Evolutionary conservation across 192 early-diverging fungal species (phyloP).

Genomic region (Piromyces finnis): DNA sequence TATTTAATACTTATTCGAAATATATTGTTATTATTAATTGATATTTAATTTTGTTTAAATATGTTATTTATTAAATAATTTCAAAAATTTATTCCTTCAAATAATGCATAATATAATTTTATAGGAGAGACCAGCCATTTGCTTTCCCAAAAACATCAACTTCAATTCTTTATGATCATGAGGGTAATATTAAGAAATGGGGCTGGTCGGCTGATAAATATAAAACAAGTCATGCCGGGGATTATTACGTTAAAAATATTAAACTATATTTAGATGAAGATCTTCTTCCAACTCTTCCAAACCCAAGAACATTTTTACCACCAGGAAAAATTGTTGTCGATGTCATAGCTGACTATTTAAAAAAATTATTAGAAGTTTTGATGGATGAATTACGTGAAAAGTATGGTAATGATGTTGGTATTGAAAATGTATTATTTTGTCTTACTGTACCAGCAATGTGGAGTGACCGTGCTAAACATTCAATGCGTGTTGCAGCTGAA

Average conservation of each 20-base stretch:
- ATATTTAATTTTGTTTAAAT: too few relatives aligned
- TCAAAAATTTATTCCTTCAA: too few relatives aligned
- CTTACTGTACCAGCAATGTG: constrained; percentile 1
- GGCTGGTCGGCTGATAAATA: background rate
- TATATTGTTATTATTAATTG: too few relatives aligned
- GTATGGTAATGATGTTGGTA: background rate
- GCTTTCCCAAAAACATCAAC: background rate
- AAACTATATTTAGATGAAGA: background rate
- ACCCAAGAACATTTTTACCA: background rate
- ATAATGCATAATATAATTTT: background rate
- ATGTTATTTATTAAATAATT: too few relatives aligned
- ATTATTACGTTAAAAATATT: background rate
- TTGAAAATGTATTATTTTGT: background rate
- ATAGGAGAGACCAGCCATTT: background rate
- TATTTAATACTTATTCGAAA: too few relatives aligned
- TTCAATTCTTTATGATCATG: background rate
- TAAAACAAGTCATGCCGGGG: background rate
- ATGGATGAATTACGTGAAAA: background rate
- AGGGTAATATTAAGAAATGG: background rate
- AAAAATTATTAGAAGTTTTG: background rate
- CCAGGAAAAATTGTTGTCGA: background rate
- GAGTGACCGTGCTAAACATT: background rate
- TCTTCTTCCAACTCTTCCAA: background rate
- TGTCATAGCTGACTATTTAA: background rate
- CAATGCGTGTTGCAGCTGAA: background rate